A percentile compares a stretch with the other conserved stretches of the same genome.
These are phyloP conservation scores for Citrus mangshanensis DNA, from an alignment of 345 rosid species.

Conservation along the genomic window DNA sequence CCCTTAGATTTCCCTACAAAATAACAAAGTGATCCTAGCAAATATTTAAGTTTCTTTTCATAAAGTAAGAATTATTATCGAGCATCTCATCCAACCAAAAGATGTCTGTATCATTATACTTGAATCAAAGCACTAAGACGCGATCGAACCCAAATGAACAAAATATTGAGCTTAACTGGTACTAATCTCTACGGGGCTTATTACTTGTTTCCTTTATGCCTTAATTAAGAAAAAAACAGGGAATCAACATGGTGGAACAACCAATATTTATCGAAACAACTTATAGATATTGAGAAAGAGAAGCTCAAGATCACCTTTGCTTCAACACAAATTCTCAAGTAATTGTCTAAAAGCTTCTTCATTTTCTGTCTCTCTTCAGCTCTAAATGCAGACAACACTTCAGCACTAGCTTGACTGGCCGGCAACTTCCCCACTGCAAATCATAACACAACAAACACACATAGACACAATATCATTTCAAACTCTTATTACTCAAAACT, in stretches of 20 bases:
- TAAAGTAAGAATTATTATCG: background rate
- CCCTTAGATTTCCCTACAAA: conserved; percentile 10
- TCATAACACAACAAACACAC: conserved; percentile 1
- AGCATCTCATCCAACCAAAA: background rate
- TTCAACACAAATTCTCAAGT: conserved; percentile 34
- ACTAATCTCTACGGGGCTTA: background rate
- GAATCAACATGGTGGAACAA: background rate
- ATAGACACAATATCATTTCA: background rate
- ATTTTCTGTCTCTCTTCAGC: conserved; percentile 44
- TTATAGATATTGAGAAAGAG: background rate
- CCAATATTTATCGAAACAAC: background rate
- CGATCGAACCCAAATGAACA: background rate
- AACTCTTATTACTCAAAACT: background rate
- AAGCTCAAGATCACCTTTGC: conserved; percentile 36
- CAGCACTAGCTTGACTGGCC: conserved; percentile 51
- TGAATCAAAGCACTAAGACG: background rate
- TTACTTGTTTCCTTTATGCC: background rate
- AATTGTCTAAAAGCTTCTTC: conserved; percentile 39
- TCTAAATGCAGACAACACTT: conserved; percentile 46
- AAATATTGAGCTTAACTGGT: background rate
- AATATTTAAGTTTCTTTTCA: background rate
- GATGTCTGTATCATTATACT: background rate
- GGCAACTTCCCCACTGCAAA: conserved; percentile 73
- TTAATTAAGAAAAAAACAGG: background rate
- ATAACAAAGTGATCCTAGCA: background rate